These are phyloP conservation scores for Suillus luteus DNA, from an alignment of 768 basidiomycete genomes.

Conservation along the genomic window DNA sequence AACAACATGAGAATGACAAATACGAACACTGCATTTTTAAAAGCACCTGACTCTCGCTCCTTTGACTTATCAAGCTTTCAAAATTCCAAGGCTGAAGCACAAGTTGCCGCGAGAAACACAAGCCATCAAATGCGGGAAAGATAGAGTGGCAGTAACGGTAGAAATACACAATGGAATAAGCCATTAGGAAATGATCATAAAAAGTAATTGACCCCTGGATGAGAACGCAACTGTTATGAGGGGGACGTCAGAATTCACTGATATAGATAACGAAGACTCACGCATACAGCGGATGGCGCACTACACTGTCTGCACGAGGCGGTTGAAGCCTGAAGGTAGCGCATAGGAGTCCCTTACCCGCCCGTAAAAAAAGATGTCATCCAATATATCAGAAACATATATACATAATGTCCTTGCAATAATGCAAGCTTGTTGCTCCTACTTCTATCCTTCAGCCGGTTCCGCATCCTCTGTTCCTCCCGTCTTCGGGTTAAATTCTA, in stretches of 20 bases:
- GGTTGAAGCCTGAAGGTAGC: too few relatives aligned
- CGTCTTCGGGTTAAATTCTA: constrained; percentile 56
- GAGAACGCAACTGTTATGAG: neutral
- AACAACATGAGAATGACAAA: too few relatives aligned
- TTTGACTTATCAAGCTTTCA: too few relatives aligned
- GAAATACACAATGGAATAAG: too few relatives aligned
- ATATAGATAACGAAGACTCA: constrained; percentile 17
- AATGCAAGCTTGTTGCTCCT: neutral
- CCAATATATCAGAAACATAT: constrained; percentile 2
- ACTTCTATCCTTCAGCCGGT: constrained; percentile 19
- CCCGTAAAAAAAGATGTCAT: neutral
- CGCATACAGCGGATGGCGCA: constrained; percentile 41
- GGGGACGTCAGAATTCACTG: neutral
- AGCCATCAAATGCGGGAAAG: too few relatives aligned
- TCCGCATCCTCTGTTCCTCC: constrained; percentile 26
- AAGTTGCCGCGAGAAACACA: too few relatives aligned
- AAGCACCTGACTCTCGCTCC: too few relatives aligned
- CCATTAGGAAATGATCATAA: neutral
- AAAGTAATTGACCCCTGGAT: neutral
- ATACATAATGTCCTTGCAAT: constrained; percentile 3
- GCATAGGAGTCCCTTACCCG: neutral
- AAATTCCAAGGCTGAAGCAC: too few relatives aligned
- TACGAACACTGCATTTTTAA: too few relatives aligned
- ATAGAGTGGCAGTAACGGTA: too few relatives aligned
- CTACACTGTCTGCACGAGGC: constrained; percentile 32